Evolutionary conservation across 371 early-diverging fungal species (phyloP).

Genomic region (Ordospora pajunii): DNA sequence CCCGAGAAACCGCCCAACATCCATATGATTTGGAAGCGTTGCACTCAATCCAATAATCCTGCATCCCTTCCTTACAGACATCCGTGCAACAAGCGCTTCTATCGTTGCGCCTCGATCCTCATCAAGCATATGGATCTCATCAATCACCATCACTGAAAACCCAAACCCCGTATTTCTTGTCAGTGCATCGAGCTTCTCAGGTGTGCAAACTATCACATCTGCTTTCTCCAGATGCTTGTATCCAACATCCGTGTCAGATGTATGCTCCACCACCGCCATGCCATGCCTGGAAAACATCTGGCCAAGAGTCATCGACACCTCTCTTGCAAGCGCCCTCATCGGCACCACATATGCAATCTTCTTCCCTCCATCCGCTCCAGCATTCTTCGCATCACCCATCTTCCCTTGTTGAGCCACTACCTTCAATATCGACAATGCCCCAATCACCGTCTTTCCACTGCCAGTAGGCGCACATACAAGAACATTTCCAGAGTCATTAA

Average conservation of each 20-base stretch:
- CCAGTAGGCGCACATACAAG: constrained; percentile 46
- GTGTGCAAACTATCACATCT: constrained; percentile 40
- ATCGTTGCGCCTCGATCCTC: constrained; percentile 23
- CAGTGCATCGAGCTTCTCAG: constrained; percentile 43
- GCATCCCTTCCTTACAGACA: not conserved
- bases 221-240: not conserved
- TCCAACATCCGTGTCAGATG: constrained; percentile 15
- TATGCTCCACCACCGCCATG: not conserved
- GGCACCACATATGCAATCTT: constrained; percentile 30
- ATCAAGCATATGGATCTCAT: constrained; percentile 44
- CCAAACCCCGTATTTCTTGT: constrained; percentile 12
- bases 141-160: constrained; percentile 31
- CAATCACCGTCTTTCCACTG: constrained; percentile 40
- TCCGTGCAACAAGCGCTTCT: constrained; percentile 29
- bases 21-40: constrained; percentile 41
- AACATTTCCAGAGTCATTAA: constrained; percentile 29
- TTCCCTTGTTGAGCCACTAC: not conserved
- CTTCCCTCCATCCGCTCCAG: too few species aligned
- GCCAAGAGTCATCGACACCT: not conserved
- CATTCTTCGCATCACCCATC: too few species aligned
- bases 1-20: constrained; percentile 22
- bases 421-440: constrained; percentile 20
- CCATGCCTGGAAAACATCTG: constrained; percentile 1
- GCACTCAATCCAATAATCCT: constrained; percentile 43
- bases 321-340: constrained; percentile 27